A percentile compares a stretch with the other conserved stretches of the same genome.
phyloP scores from a whole-genome alignment of 169 alveolate species.

The Eimeria sp. region DNA sequence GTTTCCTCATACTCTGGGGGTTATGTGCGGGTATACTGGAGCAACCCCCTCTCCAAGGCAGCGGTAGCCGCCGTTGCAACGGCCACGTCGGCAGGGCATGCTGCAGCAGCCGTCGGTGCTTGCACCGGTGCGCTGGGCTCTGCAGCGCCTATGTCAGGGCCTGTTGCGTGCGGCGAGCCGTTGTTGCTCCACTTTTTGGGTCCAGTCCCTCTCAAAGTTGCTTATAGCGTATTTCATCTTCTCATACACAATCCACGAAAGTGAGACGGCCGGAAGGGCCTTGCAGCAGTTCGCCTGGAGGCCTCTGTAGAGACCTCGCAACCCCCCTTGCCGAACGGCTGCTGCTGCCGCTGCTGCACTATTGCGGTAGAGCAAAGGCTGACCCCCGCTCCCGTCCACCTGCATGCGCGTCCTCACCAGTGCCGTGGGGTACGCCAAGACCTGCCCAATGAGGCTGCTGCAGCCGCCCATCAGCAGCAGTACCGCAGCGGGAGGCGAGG shows the following conservation, averaged over 20 bases:
- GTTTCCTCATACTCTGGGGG: neutral
- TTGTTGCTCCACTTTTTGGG: slow-evolving; percentile 19
- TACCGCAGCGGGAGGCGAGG: slow-evolving; percentile 31
- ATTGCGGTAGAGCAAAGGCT: slow-evolving; percentile 54
- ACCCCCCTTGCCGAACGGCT: slow-evolving; percentile 79
- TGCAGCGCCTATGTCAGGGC: slow-evolving; percentile 19
- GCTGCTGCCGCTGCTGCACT: slow-evolving; percentile 71
- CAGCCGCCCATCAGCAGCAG: slow-evolving; percentile 79
- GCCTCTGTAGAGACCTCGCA: slow-evolving; percentile 82
- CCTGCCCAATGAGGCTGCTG: slow-evolving; percentile 83
- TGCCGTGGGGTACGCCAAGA: slow-evolving; percentile 82
- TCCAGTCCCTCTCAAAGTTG: slow-evolving; percentile 59
- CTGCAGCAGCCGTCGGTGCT: neutral
- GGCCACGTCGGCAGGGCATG: neutral
- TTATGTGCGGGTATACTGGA: neutral
- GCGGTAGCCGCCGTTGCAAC: slow-evolving; percentile 9
- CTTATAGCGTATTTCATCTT: slow-evolving; percentile 73
- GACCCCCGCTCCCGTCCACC: slow-evolving; percentile 83
- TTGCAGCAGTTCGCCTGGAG: slow-evolving; percentile 83
- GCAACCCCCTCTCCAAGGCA: neutral
- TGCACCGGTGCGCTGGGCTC: neutral
- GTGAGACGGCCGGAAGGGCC: slow-evolving; percentile 86
- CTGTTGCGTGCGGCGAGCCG: slow-evolving; percentile 21
- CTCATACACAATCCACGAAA: slow-evolving; percentile 85
- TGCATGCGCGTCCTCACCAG: slow-evolving; percentile 85